Conservation (phyloP, 768 basidiomycete species). For the Trametes sanguinea region DNA sequence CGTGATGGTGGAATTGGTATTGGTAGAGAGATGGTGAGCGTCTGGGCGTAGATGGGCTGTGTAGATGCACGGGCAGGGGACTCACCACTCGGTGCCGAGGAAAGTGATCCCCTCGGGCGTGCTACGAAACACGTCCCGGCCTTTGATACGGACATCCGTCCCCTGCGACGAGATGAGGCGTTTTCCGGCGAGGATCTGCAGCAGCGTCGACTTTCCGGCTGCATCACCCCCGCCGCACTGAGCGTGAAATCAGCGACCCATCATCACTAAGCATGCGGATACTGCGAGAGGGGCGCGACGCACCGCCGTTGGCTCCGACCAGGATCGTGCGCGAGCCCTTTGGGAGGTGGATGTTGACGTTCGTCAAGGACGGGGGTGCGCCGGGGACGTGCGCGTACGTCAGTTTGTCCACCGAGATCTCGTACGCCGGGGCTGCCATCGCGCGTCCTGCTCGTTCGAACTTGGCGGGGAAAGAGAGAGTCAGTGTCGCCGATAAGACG, state of each 20-base stretch:
- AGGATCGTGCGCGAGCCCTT: slow-evolving; percentile 82
- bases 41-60: neutral
- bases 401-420: slow-evolving; percentile 46
- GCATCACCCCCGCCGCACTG: neutral
- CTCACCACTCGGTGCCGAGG: slow-evolving; percentile 92
- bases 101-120: slow-evolving; percentile 82
- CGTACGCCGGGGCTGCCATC: slow-evolving; percentile 27
- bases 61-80: slow-evolving; percentile 9
- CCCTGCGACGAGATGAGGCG: slow-evolving; percentile 57
- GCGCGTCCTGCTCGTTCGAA: neutral
- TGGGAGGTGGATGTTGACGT: slow-evolving; percentile 67
- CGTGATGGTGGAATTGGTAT: neutral
- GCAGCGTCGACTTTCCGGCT: slow-evolving; percentile 95
- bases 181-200: slow-evolving; percentile 94
- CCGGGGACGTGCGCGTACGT: slow-evolving; percentile 57
- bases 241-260: neutral
- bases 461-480: neutral
- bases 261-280: neutral
- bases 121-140: slow-evolving; percentile 85
- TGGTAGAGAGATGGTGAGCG: neutral
- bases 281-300: slow-evolving; percentile 31
- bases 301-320: slow-evolving; percentile 93
- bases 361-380: slow-evolving; percentile 54
- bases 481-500: no score
- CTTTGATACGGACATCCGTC: slow-evolving; percentile 71